Base-by-base conservation (phyloP, 257 asterid species). In the Capsicum pubescens region DNA sequence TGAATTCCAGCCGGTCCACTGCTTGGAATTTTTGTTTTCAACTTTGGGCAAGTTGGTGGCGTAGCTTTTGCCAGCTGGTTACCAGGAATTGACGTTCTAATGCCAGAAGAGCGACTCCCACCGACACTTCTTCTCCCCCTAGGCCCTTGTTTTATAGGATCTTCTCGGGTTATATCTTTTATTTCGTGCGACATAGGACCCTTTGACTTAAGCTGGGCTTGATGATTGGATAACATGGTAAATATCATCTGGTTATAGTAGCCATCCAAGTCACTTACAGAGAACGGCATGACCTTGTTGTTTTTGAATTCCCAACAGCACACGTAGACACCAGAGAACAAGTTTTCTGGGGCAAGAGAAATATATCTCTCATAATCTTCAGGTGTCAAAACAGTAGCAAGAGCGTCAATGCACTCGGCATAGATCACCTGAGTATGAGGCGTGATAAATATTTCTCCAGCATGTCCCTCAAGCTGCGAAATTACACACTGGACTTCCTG, bases 221-320 rank as follows among this genome's bases (percentile, higher is more conserved):
- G 77, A 15, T 39, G 14, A 36, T 26, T 68, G 77, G 13, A 3
- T 15, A 48, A 68, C 77, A 39, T 8, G 54, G 26, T 68, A 68
- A 90, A 87, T 60, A 90, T 61, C 32, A 89, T 85, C 87, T 93
- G 96, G 12, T 57, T 63, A 44, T 84, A 85, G 89, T 92, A 93
- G 78, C 97, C 97, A 8, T 86, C 86, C 71, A 92, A 56, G 67
- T 89, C 60, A 39, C 19, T 7, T 12, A 68, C 14, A 8, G 77
- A 36, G 54, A 68, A 68, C 16, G 12, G 26, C 54, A 19, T 50
- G 36, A 90, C 71, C 48, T 78, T 86, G 64, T 86, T n/a, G n/a
- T n/a, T n/a, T n/a, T n/a, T n/a, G n/a, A n/a, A n/a, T n/a, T n/a
- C n/a, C n/a, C n/a, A n/a, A n/a, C n/a, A n/a, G n/a, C n/a, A n/a